phyloP scores from a whole-genome alignment of 106 monocot genomes.

The Hemerocallis citrina region DNA sequence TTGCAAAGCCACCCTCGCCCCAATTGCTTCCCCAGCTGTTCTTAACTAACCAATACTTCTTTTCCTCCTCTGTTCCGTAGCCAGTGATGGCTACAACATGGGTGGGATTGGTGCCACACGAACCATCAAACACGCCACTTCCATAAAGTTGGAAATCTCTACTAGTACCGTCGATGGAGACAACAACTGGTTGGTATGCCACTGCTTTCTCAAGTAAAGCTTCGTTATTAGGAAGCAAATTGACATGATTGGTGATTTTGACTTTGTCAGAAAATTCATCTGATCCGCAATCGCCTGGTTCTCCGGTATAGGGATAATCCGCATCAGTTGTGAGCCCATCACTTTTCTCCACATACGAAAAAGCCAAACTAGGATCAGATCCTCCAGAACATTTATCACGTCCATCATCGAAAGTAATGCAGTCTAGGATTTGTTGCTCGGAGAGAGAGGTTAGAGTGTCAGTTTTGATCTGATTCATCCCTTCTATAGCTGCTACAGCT shows the following conservation, averaged over 20 bases:
- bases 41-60: background rate
- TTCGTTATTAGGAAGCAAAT: background rate
- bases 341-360: background rate
- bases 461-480: background rate
- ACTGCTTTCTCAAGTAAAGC: background rate
- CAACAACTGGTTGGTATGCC: background rate
- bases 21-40: background rate
- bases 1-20: background rate
- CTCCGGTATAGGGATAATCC: background rate
- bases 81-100: background rate
- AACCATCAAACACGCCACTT: background rate
- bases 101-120: background rate
- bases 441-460: background rate
- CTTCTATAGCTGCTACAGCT: slow-evolving; percentile 3
- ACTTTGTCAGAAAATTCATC: background rate
- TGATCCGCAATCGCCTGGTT: background rate
- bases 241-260: background rate
- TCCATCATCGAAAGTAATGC: background rate
- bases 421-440: slow-evolving; percentile 10
- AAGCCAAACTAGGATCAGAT: background rate
- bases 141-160: background rate
- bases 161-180: background rate
- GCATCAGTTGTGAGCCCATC: background rate
- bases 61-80: background rate
- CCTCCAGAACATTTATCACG: too few species aligned